Evolutionary conservation across 768 basidiomycete species (phyloP), one percentile per base, ranked within the genome.

Genomic region (Xanthoconium stramineum): DNA sequence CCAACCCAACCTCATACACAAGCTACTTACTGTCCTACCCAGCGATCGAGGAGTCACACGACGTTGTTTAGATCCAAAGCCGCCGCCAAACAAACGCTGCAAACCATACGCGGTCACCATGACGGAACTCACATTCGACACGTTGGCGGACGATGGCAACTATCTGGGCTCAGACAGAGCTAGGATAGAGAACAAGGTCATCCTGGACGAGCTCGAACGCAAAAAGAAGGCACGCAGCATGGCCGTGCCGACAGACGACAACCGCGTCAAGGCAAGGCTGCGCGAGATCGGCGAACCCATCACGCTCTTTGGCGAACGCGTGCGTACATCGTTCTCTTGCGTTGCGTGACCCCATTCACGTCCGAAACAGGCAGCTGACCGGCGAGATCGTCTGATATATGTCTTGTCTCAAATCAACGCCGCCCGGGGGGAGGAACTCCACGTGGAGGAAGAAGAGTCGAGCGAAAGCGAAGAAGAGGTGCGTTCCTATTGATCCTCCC

Each of bases 241-340:
- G 75, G 97, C 95, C 8, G 94, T 98, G 11, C 97, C 97, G 9
- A 99, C 97, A 8, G 96, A 98, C 72, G 97, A 98, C 73, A 89
- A 84, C 66, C 87, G 89, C 61, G 97, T 99, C 65, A 89, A 89
- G 69, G 85, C 88, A 38, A 80, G 91, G 55, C 78, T 99, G 56
- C 80, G 97, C 54, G 93, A 96, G 74, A 86, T 97, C 63, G 95
- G 93, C 38, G 93, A 99, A 71, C 97, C 97, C 38, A 95, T 98
- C 66, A 98, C 95, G 6, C 80, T 98, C 29, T 99, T 98, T 64
- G 97, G 95, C 60, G 97, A 98, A 82, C 86, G 94, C 56, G 94
- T 97, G 68, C 71, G 92, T 83, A n/a, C 55, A 57, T 60, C 44
- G 47, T 5, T 29, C 35, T 32, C 24, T 8, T 44, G 29, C 45